Conservation (phyloP, 768 basidiomycete species). For the Tulasnella sp. region DNA sequence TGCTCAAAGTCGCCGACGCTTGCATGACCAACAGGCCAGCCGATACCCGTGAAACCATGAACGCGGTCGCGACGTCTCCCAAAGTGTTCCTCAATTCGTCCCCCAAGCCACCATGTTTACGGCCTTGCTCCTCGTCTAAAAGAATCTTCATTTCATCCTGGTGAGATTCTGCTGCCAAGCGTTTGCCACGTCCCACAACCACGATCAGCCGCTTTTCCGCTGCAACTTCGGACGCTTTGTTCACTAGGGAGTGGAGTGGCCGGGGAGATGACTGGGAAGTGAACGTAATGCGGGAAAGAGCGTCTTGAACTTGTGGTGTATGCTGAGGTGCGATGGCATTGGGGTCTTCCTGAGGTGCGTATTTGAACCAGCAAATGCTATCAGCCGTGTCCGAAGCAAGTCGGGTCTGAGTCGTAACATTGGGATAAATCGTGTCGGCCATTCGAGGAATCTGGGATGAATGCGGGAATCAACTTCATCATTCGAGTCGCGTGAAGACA, state of each 20-base stretch:
- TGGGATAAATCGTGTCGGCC: conserved; percentile 66
- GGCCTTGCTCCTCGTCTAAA: conserved; percentile 27
- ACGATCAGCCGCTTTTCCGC: conserved; percentile 48
- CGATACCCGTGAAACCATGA: conserved; percentile 27
- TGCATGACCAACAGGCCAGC: conserved; percentile 16
- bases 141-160: conserved; percentile 45
- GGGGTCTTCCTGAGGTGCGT: conserved; percentile 32
- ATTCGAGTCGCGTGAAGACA: background rate
- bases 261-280: conserved; percentile 39
- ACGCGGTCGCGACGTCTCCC: conserved; percentile 36
- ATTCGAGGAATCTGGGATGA: conserved; percentile 40
- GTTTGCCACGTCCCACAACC: conserved; percentile 63
- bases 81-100: conserved; percentile 36
- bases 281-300: conserved; percentile 61
- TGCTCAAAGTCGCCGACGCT: background rate
- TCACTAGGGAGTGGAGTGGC: conserved; percentile 50
- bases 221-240: conserved; percentile 32
- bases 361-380: conserved; percentile 64
- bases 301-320: conserved; percentile 30
- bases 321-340: conserved; percentile 25
- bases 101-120: conserved; percentile 26
- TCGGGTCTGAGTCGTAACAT: conserved; percentile 52
- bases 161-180: conserved; percentile 56
- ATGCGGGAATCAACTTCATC: conserved; percentile 1
- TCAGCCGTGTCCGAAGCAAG: conserved; percentile 79